phyloP scores from a whole-genome alignment of 352 stramenopile genomes.

The Globisporangium yorkense region DNA sequence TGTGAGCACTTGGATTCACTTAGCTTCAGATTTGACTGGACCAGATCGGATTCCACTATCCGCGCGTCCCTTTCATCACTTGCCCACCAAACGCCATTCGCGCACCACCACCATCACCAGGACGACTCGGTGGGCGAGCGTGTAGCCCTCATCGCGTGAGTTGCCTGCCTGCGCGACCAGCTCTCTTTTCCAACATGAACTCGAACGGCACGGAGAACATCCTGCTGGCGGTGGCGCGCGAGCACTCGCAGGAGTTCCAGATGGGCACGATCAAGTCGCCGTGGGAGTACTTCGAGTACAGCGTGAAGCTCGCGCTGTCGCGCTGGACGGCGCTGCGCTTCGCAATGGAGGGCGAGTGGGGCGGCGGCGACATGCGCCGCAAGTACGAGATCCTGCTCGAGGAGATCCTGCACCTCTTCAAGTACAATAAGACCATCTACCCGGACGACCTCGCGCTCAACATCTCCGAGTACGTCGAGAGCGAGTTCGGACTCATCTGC shows the following conservation, averaged over 20 bases:
- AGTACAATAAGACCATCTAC: slow-evolving; percentile 71
- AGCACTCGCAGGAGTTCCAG: slow-evolving; percentile 46
- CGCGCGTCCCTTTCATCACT: not conserved
- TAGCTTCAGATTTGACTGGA: not conserved
- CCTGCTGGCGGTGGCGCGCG: slow-evolving; percentile 41
- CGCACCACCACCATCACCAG: not conserved
- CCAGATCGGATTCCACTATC: no score
- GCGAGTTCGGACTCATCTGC: slow-evolving; percentile 70
- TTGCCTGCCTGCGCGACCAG: no score
- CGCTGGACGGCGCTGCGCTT: slow-evolving; percentile 83
- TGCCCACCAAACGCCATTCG: not conserved
- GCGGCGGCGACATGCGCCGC: slow-evolving; percentile 66
- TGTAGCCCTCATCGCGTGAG: no score
- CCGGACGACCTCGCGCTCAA: slow-evolving; percentile 65
- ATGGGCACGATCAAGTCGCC: slow-evolving; percentile 56
- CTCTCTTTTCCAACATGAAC: slow-evolving; percentile 20
- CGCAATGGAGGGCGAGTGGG: slow-evolving; percentile 80
- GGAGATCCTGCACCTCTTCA: slow-evolving; percentile 75
- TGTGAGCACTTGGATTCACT: not conserved
- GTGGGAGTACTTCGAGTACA: slow-evolving; percentile 84
- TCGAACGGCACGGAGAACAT: slow-evolving; percentile 34
- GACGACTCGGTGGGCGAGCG: no score
- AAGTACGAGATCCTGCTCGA: slow-evolving; percentile 82
- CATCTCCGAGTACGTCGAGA: slow-evolving; percentile 66
- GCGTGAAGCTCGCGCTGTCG: slow-evolving; percentile 66